Evolutionary conservation across 2,329 filamentous ascomycete species (phyloP), one percentile per base, ranked within the genome.

Genomic region (Ramularia endophylla): DNA sequence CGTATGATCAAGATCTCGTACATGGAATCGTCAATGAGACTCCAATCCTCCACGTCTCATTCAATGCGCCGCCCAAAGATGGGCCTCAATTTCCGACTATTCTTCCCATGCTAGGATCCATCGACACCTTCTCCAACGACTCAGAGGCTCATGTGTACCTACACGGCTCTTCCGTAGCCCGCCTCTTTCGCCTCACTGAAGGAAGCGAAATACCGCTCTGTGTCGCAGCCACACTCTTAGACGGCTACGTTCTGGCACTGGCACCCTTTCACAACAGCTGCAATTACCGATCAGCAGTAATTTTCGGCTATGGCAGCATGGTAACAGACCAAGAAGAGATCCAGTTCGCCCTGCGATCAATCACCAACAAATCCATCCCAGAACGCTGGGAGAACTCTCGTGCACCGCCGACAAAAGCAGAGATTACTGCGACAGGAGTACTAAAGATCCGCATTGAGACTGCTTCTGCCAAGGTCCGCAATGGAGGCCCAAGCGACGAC

Each of bases 101-200:
- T 40, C 73, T 94, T 2, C 87, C 87, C 47, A 90, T 94, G 86
- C 85, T 94, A 55, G 86, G 85, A 38, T 80, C 85, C 54, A 84
- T 92, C 74, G 85, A 80, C 9, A 85, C 80, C 17, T 92, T 82
- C 59, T 72, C 78, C 12, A 62, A 75, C 13, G 80, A 87, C 50
- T 78, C 81, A 0, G 70, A 87, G 4, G 39, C 54, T 9, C 81
- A 88, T 43, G 74, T 83, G 47, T 94, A 94, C 62, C 74, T 94
- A 6, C 87, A 94, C 64, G 87, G 87, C 58, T 94, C 90, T 63
- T 81, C 90, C 53, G 85, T 80, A 45, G 80, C 81, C 1, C 82
- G 87, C 6, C 71, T 95, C 25, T 83, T 90, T 72, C 83, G 81
- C 49, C 63, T 84, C 6, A 71, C 78, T 11, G 68, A 47, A 17